Base-by-base conservation (phyloP, 176 grass and related monocot genomes). In the Miscanthus lutarioriparius region DNA sequence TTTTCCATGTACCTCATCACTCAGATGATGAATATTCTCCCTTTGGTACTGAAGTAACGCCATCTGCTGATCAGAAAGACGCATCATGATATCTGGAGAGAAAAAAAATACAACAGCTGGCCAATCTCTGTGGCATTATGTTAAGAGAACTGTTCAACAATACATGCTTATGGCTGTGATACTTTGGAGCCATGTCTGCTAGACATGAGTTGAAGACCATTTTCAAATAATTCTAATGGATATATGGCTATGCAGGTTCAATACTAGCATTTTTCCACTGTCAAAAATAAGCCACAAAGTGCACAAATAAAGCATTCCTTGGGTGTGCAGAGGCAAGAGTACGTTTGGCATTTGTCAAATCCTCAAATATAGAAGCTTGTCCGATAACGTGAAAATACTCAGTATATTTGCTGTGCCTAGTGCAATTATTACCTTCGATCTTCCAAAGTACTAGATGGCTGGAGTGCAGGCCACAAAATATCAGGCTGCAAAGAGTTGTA, bases 31-130 rank as follows among this genome's bases (percentile, higher is more conserved):
- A 4, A 4, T 35, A 35, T 35, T 35, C 33, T 35, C 33, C 33
- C 5, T 38, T 38, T 38, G 95, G 73, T 98, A 98, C 70, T 95
- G 95, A 79, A 98, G 87, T 67, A 95, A 85, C 15, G 89, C 93
- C 93, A 95, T 98, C 87, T 93, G 96, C 86, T 98, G 93, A 72
- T 98, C 93, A 81, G 96, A 98, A 82, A 98, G 83, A 65, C 83
- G 82, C 93, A 89, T 95, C 96, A 85, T 87, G 90, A 87, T 93
- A 95, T 87, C 91, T 98, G 67, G 40, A 67, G 45, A 64, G 41
- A 67, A 3, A 67, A 75, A 69, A 69, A 63, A 28, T 12, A 13
- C 8, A 49, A 67, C 14, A 87, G 30, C 25, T 35, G 6, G 15
- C 15, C 32, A 47, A 56, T 30, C 33, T 73, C 56, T 54, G 51